phyloP scores from a whole-genome alignment of 1,284 basidiomycete genomes.

The Hortiboletus rubellus region DNA sequence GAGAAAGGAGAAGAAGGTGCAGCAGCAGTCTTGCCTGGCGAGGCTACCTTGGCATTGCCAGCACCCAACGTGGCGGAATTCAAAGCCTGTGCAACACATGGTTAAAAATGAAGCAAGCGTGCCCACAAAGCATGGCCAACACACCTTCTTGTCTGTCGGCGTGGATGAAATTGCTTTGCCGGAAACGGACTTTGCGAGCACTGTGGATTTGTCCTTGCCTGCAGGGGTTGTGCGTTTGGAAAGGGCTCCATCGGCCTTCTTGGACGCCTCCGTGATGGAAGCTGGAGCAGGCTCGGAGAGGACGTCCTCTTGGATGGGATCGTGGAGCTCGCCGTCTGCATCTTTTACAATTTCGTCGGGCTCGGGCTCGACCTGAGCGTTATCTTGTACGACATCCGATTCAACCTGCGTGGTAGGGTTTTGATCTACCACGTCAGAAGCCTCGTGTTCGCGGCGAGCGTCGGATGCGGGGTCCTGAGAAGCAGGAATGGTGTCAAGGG shows the following conservation, averaged over 20 bases:
- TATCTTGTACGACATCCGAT: constrained; percentile 27
- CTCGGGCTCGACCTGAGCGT: constrained; percentile 19
- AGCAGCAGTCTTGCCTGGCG: constrained; percentile 43
- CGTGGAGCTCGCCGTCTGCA: constrained; percentile 7
- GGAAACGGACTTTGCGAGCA: constrained; percentile 22
- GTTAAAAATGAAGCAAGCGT: constrained; percentile 29
- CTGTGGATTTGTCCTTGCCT: constrained; percentile 41
- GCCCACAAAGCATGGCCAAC: constrained; percentile 30
- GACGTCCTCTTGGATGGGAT: constrained; percentile 16
- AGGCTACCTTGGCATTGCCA: constrained; percentile 53
- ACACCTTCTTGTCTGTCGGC: constrained; percentile 65
- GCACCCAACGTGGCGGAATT: constrained; percentile 67
- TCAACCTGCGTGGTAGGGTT: constrained; percentile 29
- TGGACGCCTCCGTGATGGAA: constrained; percentile 22
- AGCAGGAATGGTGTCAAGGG: constrained; percentile 25
- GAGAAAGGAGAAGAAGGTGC: constrained; percentile 38
- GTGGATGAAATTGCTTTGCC: constrained; percentile 42
- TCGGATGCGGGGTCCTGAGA: constrained; percentile 24
- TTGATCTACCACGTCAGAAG: constrained; percentile 40
- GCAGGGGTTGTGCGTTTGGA: constrained; percentile 34
- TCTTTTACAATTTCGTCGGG: constrained; percentile 20
- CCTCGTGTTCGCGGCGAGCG: constrained; percentile 55
- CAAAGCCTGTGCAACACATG: constrained; percentile 51
- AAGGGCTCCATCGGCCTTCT: constrained; percentile 23
- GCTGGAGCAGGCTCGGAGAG: constrained; percentile 13